A percentile compares a stretch with the other conserved stretches of the same genome.
These are phyloP conservation scores for Linnemannia exigua DNA, from an alignment of 192 early-diverging fungal genomes.

Conservation along the genomic window DNA sequence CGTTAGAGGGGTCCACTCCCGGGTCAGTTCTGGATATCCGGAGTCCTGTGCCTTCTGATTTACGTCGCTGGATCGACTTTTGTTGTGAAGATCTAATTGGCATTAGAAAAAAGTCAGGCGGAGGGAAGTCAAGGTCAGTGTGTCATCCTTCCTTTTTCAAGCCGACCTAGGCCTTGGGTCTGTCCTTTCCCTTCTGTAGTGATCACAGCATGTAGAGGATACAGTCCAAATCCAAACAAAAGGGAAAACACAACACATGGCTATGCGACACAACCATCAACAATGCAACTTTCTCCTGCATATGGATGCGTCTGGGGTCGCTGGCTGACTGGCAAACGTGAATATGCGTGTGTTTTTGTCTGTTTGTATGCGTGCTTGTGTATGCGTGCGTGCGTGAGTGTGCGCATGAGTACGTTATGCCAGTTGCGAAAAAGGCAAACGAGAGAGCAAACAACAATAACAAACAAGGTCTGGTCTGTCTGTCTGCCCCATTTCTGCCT, in stretches of 20 bases:
- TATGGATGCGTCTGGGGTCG: not conserved
- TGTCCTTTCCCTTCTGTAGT: not conserved
- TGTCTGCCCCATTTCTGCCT: not conserved
- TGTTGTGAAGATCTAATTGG: conserved; percentile 7
- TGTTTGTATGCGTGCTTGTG: not conserved
- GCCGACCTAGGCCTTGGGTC: not conserved
- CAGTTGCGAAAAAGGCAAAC: not conserved
- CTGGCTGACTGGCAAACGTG: not conserved
- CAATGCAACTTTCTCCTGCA: conserved; percentile 6
- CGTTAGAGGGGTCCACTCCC: not conserved
- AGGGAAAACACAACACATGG: not conserved
- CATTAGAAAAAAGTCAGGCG: not conserved
- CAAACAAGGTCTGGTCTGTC: conserved; percentile 12
- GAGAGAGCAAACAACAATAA: not conserved
- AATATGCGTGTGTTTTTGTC: not conserved
- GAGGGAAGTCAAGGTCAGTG: not conserved
- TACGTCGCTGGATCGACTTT: conserved; percentile 45
- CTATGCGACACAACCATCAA: conserved; percentile 2
- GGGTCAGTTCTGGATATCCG: conserved; percentile 39
- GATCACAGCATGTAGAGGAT: not conserved
- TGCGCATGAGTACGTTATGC: not conserved
- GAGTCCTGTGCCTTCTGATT: conserved; percentile 46
- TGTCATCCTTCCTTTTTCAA: not conserved
- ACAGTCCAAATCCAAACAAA: not conserved
- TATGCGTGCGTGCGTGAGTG: not conserved